phyloP scores from a whole-genome alignment of 2,329 filamentous ascomycete genomes.

The Emmonsiellopsis sp. region DNA sequence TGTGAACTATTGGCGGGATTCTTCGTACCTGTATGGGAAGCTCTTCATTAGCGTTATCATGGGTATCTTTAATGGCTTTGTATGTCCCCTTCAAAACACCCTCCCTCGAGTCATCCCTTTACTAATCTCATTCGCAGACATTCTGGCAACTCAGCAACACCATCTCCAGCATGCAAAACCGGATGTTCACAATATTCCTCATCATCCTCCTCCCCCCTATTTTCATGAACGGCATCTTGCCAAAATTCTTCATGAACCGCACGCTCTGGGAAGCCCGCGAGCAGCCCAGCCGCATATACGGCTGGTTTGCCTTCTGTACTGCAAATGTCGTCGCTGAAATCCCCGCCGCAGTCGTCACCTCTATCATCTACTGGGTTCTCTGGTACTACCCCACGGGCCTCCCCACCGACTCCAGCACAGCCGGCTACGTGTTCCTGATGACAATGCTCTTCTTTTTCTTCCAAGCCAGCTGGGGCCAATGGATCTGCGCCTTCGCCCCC shows the following conservation, averaged over 20 bases:
- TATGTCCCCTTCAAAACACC: conserved; percentile 5
- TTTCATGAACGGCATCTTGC: conserved; percentile 62
- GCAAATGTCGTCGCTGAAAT: conserved; percentile 66
- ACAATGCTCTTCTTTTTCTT: conserved; percentile 68
- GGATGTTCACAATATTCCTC: conserved; percentile 65
- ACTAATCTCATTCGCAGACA: conserved; percentile 33
- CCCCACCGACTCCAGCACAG: conserved; percentile 52
- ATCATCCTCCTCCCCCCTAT: conserved; percentile 59
- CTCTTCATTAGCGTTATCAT: conserved; percentile 62
- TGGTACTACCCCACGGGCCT: conserved; percentile 72
- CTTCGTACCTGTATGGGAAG: conserved; percentile 68
- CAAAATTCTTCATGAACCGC: conserved; percentile 69
- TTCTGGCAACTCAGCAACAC: conserved; percentile 61
- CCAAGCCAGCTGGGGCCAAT: conserved; percentile 67
- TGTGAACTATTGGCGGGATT: conserved; percentile 64
- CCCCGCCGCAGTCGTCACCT: conserved; percentile 55
- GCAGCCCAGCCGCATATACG: conserved; percentile 64
- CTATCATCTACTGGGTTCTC: conserved; percentile 59
- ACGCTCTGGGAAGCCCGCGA: conserved; percentile 65
- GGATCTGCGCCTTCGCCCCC: conserved; percentile 74
- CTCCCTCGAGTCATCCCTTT: neutral
- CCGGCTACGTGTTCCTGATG: conserved; percentile 73
- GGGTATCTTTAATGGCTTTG: conserved; percentile 68
- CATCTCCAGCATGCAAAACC: conserved; percentile 62
- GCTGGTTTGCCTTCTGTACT: conserved; percentile 66